Conservation (phyloP, 2,329 filamentous ascomycete species). For the Metarhizium humberi region DNA sequence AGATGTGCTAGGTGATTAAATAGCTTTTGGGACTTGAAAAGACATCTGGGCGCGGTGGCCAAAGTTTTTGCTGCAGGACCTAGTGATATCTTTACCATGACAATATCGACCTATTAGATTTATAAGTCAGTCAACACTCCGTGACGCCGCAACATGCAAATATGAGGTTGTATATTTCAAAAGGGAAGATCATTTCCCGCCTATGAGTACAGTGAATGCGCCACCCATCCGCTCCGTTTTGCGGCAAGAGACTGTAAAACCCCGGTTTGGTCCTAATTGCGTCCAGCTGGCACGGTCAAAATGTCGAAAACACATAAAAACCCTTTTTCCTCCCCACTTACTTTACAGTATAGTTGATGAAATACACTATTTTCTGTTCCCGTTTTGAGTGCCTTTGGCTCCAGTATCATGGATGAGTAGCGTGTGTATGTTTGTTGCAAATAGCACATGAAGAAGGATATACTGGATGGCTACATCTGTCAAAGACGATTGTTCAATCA, state of each 20-base stretch:
- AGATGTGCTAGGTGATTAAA: too few species aligned
- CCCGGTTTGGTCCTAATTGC: neutral
- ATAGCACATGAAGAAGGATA: neutral
- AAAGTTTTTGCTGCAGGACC: too few species aligned
- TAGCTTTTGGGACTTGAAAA: too few species aligned
- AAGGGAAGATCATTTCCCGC: neutral
- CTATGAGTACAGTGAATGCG: neutral
- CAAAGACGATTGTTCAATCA: conserved; percentile 8
- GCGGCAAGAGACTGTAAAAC: neutral
- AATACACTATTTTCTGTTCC: neutral
- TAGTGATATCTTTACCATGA: too few species aligned
- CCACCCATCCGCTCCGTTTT: neutral
- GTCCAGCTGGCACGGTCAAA: neutral
- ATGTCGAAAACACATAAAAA: neutral
- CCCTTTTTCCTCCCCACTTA: neutral
- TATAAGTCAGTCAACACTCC: too few species aligned
- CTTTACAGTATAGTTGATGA: neutral
- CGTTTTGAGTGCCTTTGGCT: conserved; percentile 8
- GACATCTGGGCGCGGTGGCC: too few species aligned
- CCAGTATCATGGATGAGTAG: conserved; percentile 1
- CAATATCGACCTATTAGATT: too few species aligned
- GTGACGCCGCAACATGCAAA: neutral
- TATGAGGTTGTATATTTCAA: neutral
- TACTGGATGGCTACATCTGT: neutral
- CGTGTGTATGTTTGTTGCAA: neutral